Evolutionary conservation across 2,329 filamentous ascomycete species (phyloP).

Genomic region (Capronia coronata): DNA sequence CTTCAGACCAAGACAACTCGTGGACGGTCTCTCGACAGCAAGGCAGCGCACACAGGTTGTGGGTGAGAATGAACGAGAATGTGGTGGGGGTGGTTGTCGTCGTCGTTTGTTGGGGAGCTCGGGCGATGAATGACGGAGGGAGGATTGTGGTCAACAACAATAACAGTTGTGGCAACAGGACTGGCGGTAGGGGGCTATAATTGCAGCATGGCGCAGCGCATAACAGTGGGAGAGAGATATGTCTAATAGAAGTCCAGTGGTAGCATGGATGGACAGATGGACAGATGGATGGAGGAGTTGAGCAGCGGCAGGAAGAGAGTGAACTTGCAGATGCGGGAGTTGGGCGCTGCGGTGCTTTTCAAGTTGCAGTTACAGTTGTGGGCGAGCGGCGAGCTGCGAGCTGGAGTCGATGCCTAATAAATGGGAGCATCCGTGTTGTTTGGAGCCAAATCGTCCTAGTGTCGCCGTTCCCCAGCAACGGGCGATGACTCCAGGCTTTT

Average conservation of each 20-base stretch:
- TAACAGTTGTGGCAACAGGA: slow-evolving; percentile 3
- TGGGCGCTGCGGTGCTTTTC: background rate
- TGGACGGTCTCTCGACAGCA: background rate
- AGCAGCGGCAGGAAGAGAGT: background rate
- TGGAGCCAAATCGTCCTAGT: slow-evolving; percentile 3
- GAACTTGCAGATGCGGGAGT: background rate
- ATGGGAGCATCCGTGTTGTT: background rate
- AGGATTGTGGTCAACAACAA: slow-evolving; percentile 8
- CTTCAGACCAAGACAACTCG: slow-evolving; percentile 13
- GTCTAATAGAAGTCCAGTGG: slow-evolving; percentile 1
- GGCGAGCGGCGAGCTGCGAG: too few species aligned
- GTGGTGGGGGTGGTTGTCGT: too few species aligned
- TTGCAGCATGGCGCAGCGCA: slow-evolving; percentile 15
- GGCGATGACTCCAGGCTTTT: background rate
- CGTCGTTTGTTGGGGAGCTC: slow-evolving; percentile 1
- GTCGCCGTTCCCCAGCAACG: background rate
- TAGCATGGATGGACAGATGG: slow-evolving; percentile 4
- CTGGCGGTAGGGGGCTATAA: slow-evolving; percentile 5
- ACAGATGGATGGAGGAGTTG: background rate
- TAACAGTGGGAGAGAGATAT: slow-evolving; percentile 2
- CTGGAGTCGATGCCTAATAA: background rate
- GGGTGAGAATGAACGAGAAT: background rate
- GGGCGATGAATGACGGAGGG: background rate
- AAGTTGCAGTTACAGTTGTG: too few species aligned
- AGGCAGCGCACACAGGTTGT: background rate